Percentiles rank a stretch among this genome's conserved stretches.
Evolutionary conservation across 2,329 filamentous ascomycete species (phyloP).

Genomic region (Pseudocercospora pini-densiflorae): DNA sequence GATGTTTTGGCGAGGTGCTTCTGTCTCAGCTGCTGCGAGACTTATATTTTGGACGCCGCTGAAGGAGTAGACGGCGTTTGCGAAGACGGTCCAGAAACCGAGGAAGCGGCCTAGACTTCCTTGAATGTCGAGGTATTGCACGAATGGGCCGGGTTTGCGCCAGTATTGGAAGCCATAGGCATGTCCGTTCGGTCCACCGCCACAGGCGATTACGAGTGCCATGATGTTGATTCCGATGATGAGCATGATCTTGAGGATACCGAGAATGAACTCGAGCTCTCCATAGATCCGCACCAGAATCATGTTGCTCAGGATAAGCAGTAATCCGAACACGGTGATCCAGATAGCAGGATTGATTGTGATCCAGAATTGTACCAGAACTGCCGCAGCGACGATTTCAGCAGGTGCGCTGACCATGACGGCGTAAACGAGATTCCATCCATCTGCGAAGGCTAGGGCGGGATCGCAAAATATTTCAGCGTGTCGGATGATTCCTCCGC

Average conservation of each 20-base stretch:
- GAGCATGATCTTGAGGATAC: not conserved
- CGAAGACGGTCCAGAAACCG: slow-evolving; percentile 44
- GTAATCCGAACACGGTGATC: too few species aligned
- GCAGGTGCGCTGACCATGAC: too few species aligned
- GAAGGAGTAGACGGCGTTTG: slow-evolving; percentile 24
- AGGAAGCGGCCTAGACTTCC: slow-evolving; percentile 45
- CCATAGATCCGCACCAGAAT: not conserved
- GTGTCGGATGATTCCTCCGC: too few species aligned
- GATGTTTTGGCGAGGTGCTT: slow-evolving; percentile 34
- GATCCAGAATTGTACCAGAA: too few species aligned
- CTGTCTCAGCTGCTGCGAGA: slow-evolving; percentile 31
- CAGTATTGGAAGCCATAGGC: slow-evolving; percentile 53
- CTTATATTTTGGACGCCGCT: not conserved
- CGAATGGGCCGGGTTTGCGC: slow-evolving; percentile 38
- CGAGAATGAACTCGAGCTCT: not conserved
- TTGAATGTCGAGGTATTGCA: slow-evolving; percentile 30
- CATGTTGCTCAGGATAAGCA: too few species aligned
- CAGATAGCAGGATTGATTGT: too few species aligned
- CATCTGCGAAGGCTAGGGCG: too few species aligned
- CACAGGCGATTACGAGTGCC: slow-evolving; percentile 53
- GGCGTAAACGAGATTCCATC: too few species aligned
- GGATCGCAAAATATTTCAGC: too few species aligned
- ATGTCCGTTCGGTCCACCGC: slow-evolving; percentile 52
- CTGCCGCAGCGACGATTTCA: too few species aligned
- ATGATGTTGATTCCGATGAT: slow-evolving; percentile 46